Percentiles rank a stretch among this genome's conserved stretches.
phyloP scores from a whole-genome alignment of 345 rosid species.

The Gossypium bickii region DNA sequence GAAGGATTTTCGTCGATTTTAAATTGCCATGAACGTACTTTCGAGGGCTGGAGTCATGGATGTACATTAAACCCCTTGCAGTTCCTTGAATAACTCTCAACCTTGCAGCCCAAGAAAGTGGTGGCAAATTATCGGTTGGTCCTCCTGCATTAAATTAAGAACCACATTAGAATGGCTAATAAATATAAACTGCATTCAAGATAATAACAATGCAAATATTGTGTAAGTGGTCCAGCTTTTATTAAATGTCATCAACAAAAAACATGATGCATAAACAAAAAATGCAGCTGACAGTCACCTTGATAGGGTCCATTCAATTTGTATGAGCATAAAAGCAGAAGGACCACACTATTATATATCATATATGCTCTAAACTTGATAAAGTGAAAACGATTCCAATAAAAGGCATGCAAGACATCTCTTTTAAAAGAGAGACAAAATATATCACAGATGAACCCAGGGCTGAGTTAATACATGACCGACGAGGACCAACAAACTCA shows the following conservation, averaged over 20 bases:
- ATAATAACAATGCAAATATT: background rate
- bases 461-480: background rate
- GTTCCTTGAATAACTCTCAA: slow-evolving; percentile 83
- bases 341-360: slow-evolving; percentile 31
- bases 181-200: background rate
- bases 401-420: background rate
- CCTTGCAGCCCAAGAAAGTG: slow-evolving; percentile 71
- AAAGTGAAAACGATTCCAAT: background rate
- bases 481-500: slow-evolving; percentile 19
- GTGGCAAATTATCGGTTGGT: slow-evolving; percentile 36
- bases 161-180: background rate
- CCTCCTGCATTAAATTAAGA: slow-evolving; percentile 34
- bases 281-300: slow-evolving; percentile 10
- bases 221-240: slow-evolving; percentile 20
- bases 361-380: background rate
- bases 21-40: slow-evolving; percentile 77
- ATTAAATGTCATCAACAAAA: background rate
- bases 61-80: slow-evolving; percentile 75
- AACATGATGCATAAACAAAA: background rate
- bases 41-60: slow-evolving; percentile 73
- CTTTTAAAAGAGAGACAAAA: background rate
- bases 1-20: slow-evolving; percentile 79
- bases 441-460: background rate
- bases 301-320: slow-evolving; percentile 16
- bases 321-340: slow-evolving; percentile 8